Evolutionary conservation across 1,284 basidiomycete species (phyloP).

Genomic region (Schizopora paradoxa): DNA sequence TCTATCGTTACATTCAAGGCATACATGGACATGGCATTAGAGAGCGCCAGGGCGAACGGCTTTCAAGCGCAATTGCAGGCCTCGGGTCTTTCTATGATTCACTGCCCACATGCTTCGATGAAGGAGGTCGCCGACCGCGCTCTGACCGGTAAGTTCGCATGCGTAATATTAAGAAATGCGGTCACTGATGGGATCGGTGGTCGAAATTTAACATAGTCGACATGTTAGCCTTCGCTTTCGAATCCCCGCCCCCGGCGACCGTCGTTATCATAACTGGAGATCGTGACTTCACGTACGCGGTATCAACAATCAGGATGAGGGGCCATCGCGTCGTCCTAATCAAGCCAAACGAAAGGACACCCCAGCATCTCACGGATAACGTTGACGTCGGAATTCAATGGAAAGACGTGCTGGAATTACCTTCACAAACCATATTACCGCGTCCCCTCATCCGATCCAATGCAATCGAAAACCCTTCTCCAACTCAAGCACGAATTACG

Average conservation of each 20-base stretch:
- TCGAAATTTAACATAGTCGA: constrained; percentile 43
- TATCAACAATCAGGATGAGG: constrained; percentile 45
- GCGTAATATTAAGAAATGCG: background rate
- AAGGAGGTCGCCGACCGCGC: constrained; percentile 10
- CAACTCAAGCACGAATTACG: no score
- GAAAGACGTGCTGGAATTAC: background rate
- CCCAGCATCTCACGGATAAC: no score
- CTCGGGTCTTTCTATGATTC: constrained; percentile 4
- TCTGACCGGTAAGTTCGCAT: constrained; percentile 1
- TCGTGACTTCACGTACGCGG: constrained; percentile 53
- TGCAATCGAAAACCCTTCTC: no score
- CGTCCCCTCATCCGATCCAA: no score
- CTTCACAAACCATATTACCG: no score
- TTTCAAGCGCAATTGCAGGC: constrained; percentile 3
- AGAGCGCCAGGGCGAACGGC: background rate
- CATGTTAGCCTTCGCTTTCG: constrained; percentile 54
- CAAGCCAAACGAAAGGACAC: constrained; percentile 26
- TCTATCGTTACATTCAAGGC: constrained; percentile 7
- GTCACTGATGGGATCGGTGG: no score
- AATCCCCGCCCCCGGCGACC: constrained; percentile 45
- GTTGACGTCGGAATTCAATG: no score
- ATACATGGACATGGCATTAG: constrained; percentile 2
- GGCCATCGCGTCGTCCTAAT: constrained; percentile 46
- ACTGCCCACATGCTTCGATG: constrained; percentile 2
- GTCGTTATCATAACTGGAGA: constrained; percentile 53